These are phyloP conservation scores for Debaryomyces subglobosus DNA, from an alignment of 1,139 yeast genomes.

Conservation along the genomic window DNA sequence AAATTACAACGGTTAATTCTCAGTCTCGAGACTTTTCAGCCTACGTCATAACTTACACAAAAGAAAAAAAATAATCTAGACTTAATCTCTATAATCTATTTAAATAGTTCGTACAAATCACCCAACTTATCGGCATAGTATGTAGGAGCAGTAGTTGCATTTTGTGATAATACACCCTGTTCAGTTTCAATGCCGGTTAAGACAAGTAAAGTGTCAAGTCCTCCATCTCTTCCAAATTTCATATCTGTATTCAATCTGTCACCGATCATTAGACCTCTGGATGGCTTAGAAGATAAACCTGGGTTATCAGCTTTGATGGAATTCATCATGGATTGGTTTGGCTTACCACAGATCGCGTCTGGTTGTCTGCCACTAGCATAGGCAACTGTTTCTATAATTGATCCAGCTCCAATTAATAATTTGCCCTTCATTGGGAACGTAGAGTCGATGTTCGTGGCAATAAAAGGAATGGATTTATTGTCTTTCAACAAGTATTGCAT, in stretches of 20 bases:
- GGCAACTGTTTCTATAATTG: constrained; percentile 80
- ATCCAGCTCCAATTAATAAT: constrained; percentile 92
- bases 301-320: constrained; percentile 74
- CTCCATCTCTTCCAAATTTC: constrained; percentile 86
- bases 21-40: constrained; percentile 6
- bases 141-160: constrained; percentile 58
- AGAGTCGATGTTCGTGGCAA: constrained; percentile 95
- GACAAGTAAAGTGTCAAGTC: constrained; percentile 80
- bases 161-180: constrained; percentile 49
- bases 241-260: constrained; percentile 95
- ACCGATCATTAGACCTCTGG: constrained; percentile 87
- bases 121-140: constrained; percentile 77
- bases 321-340: constrained; percentile 87
- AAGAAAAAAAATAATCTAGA: constrained; percentile 1
- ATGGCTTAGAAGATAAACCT: constrained; percentile 51
- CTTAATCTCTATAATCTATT: constrained; percentile 5
- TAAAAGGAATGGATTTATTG: constrained; percentile 68
- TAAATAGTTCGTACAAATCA: constrained; percentile 60
- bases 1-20: not conserved
- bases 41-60: constrained; percentile 15
- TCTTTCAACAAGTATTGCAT: constrained; percentile 70
- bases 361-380: constrained; percentile 73
- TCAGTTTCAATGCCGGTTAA: constrained; percentile 89
- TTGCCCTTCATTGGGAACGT: constrained; percentile 90
- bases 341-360: constrained; percentile 83